Percentiles rank a stretch among this genome's conserved stretches.
Conservation (phyloP, 2,329 filamentous ascomycete species). For the Trichophyton rubrum region DNA sequence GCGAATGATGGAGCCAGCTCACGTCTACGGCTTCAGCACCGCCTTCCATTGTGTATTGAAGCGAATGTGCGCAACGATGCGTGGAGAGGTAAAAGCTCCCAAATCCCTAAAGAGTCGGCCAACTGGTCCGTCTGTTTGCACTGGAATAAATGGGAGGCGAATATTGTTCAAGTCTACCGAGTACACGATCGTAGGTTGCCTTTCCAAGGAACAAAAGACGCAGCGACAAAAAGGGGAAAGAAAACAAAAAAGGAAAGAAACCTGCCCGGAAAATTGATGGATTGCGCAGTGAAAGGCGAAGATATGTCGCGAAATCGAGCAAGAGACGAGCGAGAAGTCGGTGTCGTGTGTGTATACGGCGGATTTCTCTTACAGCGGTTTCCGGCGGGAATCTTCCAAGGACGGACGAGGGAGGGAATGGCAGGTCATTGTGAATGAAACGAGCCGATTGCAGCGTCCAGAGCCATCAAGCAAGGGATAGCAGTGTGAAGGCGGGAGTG, state of each 20-base stretch:
- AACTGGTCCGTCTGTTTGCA: too few relatives aligned
- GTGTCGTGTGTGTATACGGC: background rate
- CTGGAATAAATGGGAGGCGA: too few relatives aligned
- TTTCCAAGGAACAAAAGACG: too few relatives aligned
- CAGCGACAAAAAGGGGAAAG: background rate
- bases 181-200: too few relatives aligned
- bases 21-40: constrained; percentile 66
- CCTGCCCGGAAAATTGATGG: background rate
- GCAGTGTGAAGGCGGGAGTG: background rate
- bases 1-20: constrained; percentile 77
- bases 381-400: background rate
- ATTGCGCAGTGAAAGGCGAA: background rate
- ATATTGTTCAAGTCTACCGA: too few relatives aligned
- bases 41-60: constrained; percentile 51
- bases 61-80: background rate
- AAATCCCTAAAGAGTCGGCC: too few relatives aligned
- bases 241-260: too few relatives aligned
- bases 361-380: background rate
- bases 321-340: background rate
- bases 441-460: background rate
- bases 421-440: background rate
- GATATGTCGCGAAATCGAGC: background rate
- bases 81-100: background rate
- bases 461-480: background rate
- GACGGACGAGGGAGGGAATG: background rate